Percentiles rank a stretch among this genome's conserved stretches.
Evolutionary conservation across 1,139 yeast genomes (phyloP).

Genomic region (Sugiyamaella paludigena): DNA sequence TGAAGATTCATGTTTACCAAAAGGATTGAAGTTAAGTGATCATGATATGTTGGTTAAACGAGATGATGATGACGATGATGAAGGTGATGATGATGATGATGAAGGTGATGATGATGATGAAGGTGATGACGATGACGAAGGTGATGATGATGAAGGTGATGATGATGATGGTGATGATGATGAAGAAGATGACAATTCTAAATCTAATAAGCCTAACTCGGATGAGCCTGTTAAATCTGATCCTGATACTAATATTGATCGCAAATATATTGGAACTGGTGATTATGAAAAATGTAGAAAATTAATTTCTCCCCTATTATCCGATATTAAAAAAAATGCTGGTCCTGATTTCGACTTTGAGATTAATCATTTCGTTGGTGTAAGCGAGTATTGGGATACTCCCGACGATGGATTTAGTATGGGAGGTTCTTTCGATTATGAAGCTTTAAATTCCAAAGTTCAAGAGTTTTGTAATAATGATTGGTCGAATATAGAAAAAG

Average conservation of each 20-base stretch:
- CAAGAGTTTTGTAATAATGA: conserved; percentile 47
- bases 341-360: conserved; percentile 64
- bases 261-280: conserved; percentile 55
- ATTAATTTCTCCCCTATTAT: conserved; percentile 51
- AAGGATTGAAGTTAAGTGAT: conserved; percentile 20
- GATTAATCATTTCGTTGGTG: conserved; percentile 68
- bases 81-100: conserved; percentile 9
- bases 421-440: conserved; percentile 42
- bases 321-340: conserved; percentile 31
- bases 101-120: conserved; percentile 21
- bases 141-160: conserved; percentile 22
- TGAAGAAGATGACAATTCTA: conserved; percentile 25
- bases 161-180: conserved; percentile 17
- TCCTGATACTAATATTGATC: too few relatives aligned
- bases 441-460: conserved; percentile 46
- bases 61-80: conserved; percentile 13
- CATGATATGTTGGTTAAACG: conserved; percentile 9
- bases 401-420: conserved; percentile 47
- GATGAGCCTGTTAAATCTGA: neutral
- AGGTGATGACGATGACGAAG: conserved; percentile 20
- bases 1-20: conserved; percentile 51
- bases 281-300: conserved; percentile 55
- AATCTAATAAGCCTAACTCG: neutral
- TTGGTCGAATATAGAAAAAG: conserved; percentile 37
- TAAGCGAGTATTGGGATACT: conserved; percentile 81